Evolutionary conservation across 2,329 filamentous ascomycete species (phyloP).

Genomic region (Periconia sp.): DNA sequence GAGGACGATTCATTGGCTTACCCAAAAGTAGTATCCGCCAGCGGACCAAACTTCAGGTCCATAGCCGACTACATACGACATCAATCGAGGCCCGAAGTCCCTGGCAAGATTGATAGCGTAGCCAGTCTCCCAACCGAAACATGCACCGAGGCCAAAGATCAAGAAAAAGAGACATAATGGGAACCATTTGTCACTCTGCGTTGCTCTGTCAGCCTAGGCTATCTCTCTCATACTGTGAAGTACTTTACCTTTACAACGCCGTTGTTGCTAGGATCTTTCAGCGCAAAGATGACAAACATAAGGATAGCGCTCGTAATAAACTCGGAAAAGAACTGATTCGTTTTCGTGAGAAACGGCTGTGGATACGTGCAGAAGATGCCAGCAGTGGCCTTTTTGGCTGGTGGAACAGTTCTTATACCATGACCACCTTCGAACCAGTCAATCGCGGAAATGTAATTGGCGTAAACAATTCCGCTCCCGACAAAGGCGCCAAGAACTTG

Average conservation of each 20-base stretch:
- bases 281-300: constrained; percentile 74
- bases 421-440: constrained; percentile 67
- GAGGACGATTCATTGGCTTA: too few relatives aligned
- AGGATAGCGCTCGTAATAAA: constrained; percentile 71
- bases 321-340: constrained; percentile 74
- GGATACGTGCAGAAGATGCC: constrained; percentile 79
- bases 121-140: constrained; percentile 78
- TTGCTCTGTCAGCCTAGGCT: constrained; percentile 9
- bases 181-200: constrained; percentile 43
- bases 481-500: constrained; percentile 72
- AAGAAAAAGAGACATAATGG: constrained; percentile 71
- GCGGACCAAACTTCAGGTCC: constrained; percentile 70
- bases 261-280: constrained; percentile 62
- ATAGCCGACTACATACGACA: constrained; percentile 72
- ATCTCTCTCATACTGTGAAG: background rate
- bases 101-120: constrained; percentile 77
- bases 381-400: constrained; percentile 63
- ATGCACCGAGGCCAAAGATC: constrained; percentile 74
- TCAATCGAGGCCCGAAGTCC: constrained; percentile 72
- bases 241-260: constrained; percentile 37
- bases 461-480: constrained; percentile 55
- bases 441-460: constrained; percentile 62
- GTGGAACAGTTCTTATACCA: constrained; percentile 67
- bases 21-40: constrained; percentile 76
- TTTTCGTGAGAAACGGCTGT: constrained; percentile 68